These are phyloP conservation scores for Rhynchospora tenuis DNA, from an alignment of 176 grass and related monocot genomes.

Conservation along the genomic window DNA sequence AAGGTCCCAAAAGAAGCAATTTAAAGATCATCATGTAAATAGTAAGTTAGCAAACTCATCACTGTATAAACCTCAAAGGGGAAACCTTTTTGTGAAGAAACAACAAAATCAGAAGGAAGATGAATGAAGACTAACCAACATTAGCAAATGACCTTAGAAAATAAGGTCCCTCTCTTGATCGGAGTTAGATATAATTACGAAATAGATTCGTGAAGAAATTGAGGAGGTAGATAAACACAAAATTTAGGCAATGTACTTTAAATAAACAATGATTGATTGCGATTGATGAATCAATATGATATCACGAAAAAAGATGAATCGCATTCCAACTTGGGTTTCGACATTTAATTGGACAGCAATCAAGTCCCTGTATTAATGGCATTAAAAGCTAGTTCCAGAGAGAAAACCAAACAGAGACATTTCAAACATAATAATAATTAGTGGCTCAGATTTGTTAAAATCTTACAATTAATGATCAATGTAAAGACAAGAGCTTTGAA, in stretches of 20 bases:
- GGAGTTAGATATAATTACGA: neutral
- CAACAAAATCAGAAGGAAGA: too few species aligned
- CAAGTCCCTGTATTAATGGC: neutral
- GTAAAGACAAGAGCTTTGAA: neutral
- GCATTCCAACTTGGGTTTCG: neutral
- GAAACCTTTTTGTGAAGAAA: too few species aligned
- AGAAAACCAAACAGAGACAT: neutral
- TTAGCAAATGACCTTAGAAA: too few species aligned
- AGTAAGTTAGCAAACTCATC: too few species aligned
- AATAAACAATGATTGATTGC: slow-evolving; percentile 20
- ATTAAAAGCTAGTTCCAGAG: neutral
- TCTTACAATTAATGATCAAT: neutral
- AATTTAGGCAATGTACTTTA: slow-evolving; percentile 1
- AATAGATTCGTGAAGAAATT: too few species aligned
- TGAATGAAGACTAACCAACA: too few species aligned
- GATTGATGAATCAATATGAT: neutral
- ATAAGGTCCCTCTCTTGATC: too few species aligned
- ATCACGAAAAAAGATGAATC: neutral
- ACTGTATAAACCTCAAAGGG: too few species aligned
- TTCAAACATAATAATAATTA: neutral
- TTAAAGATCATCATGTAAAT: too few species aligned
- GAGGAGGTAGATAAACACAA: neutral
- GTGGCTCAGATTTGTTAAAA: neutral
- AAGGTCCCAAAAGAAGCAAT: too few species aligned
- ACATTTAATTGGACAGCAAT: slow-evolving; percentile 4